These are phyloP conservation scores for Scedosporium apiospermum DNA, from an alignment of 2,329 filamentous ascomycete species.

Conservation along the genomic window DNA sequence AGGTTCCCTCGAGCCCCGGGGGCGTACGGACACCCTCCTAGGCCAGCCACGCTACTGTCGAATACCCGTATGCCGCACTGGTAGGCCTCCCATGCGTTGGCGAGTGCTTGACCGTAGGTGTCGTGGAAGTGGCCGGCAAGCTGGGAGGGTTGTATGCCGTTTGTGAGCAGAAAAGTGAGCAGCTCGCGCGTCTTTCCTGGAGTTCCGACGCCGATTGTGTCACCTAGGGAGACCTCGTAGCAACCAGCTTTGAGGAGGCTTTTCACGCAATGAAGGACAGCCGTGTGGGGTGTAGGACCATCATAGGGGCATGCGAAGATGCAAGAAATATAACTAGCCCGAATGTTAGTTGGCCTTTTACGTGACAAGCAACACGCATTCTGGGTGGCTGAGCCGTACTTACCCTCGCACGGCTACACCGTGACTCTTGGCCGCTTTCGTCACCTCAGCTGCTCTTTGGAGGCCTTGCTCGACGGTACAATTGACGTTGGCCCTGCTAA, in stretches of 20 bases:
- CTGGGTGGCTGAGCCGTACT: conserved; percentile 1
- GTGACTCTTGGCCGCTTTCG: conserved; percentile 28
- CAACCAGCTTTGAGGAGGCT: conserved; percentile 52
- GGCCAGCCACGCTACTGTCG: conserved; percentile 55
- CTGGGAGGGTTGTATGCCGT: conserved; percentile 53
- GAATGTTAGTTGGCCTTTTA: too few relatives aligned
- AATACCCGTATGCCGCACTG: conserved; percentile 55
- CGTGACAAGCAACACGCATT: too few relatives aligned
- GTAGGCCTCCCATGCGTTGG: conserved; percentile 55
- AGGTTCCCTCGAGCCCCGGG: conserved; percentile 62
- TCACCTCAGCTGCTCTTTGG: conserved; percentile 37
- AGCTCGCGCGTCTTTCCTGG: conserved; percentile 48
- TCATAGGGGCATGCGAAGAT: conserved; percentile 44
- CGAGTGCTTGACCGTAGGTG: conserved; percentile 59
- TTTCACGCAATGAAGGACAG: conserved; percentile 25
- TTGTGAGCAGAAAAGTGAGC: conserved; percentile 57
- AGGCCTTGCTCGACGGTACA: conserved; percentile 47
- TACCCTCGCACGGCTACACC: conserved; percentile 38
- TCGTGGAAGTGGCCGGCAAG: conserved; percentile 74
- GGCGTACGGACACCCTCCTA: conserved; percentile 60
- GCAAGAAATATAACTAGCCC: conserved; percentile 43
- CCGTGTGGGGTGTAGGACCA: conserved; percentile 18
- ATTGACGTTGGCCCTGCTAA: conserved; percentile 49
- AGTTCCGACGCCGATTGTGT: conserved; percentile 57
- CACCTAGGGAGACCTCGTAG: conserved; percentile 57